These are phyloP conservation scores for Blastocystis sp. DNA, from an alignment of 352 stramenopile genomes.

Conservation along the genomic window DNA sequence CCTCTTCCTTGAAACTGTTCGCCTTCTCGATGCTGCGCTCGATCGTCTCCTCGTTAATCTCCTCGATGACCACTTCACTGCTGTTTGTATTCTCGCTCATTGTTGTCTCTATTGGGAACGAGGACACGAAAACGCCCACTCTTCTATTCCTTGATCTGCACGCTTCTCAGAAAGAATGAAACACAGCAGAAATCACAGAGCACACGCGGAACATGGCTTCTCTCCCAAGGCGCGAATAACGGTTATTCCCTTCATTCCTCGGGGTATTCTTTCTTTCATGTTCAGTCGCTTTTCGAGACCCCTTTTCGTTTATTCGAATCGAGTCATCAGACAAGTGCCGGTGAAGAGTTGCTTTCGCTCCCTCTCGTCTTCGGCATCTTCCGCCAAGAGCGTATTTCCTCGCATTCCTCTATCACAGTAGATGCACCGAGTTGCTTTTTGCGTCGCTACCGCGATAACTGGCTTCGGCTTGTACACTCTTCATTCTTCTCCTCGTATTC, in stretches of 20 bases:
- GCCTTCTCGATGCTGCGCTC: conserved; percentile 34
- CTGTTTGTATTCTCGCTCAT: neutral
- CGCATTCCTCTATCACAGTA: conserved; percentile 4
- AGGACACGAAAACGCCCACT: too few relatives aligned
- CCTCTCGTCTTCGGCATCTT: neutral
- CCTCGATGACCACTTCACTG: conserved; percentile 43
- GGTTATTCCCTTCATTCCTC: neutral
- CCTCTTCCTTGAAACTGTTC: conserved; percentile 40
- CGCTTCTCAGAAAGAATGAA: too few relatives aligned
- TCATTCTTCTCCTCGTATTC: conserved; percentile 14
- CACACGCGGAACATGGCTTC: too few relatives aligned
- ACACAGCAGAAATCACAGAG: too few relatives aligned
- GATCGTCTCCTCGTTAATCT: conserved; percentile 46
- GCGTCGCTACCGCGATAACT: neutral
- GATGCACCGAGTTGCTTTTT: neutral
- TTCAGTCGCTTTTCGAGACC: neutral
- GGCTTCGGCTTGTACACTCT: conserved; percentile 29
- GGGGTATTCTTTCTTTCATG: neutral
- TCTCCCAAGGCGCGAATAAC: neutral
- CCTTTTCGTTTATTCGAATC: neutral
- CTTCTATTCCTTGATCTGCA: too few relatives aligned
- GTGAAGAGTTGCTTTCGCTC: neutral
- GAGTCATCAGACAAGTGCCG: neutral
- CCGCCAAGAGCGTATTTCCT: neutral
- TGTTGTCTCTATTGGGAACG: neutral